Evolutionary conservation across 148 eudicot species (phyloP), one percentile per base, ranked within the genome.

Genomic region (Oxyria digyna): DNA sequence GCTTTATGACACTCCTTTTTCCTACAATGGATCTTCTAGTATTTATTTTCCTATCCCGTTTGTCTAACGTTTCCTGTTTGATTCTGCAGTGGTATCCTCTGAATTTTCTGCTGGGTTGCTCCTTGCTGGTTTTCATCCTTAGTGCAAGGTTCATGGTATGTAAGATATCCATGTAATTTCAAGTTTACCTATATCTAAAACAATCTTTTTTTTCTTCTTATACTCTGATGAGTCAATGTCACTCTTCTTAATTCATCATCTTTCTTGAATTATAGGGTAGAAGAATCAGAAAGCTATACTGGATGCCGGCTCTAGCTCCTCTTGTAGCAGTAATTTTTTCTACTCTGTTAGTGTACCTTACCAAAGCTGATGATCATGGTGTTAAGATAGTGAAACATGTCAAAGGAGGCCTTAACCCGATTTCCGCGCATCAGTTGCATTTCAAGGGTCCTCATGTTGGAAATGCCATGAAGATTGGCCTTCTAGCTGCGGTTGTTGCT

Each of bases 311-410:
- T 11, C 75, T 87, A 10, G 83, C 87, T 27, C 87, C 87, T 9
- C 67, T 87, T 23, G 74, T 84, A 15, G 83, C 87, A 4, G 85
- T 87, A 59, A 64, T 81, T 69, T 38, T 85, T 12, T 76, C 86
- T 8, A 83, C 93, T 0, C 72, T 85, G 40, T 80, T 88, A 35
- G 93, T 85, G 79, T 87, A 75, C 41, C 33, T 87, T 37, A 87
- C 88, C 12, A 85, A 41, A 46, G 91, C 91, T 15, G 88, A 87
- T 17, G 79, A 74, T 75, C 62, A 79, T 29, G 91, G 91, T 26
- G 91, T 87, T 33, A 74, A 77, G 76, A 87, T 85, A 73, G 96
- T 89, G 81, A 83, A 71, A 67, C 89, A 87, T 32, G 81, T 89
- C 26, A 77, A 83, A 32, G 78, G 83, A 71, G 96, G 91, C 52